Evolutionary conservation across 495 filamentous ascomycete species (phyloP), one percentile per base, ranked within the genome.

Genomic region (Pyronema omphalodes): DNA sequence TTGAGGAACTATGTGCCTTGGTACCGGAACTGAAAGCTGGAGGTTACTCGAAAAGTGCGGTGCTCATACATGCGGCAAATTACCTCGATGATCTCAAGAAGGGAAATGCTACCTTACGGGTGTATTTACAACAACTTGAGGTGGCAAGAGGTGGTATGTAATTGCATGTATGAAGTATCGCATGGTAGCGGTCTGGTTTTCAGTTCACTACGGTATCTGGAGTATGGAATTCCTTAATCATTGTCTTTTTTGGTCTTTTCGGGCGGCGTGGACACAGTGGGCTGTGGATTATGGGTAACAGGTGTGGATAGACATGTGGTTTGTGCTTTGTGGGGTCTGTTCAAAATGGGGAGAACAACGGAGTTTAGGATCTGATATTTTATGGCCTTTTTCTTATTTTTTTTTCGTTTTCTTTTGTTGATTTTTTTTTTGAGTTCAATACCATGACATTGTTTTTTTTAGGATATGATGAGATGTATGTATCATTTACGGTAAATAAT

Each of bases 41-140:
- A 15, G 80, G 81, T 0, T 81, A 83, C 44, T 89, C 82, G 68
- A 91, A 89, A 68, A 84, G 82, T 57, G 76, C 74, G n/a, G 77
- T 82, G 66, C 71, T 93, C 39, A 75, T 74, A 11, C 76, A 82
- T 60, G 74, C 82, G 6, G 81, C 77, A 14, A 78, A 82, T 54
- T 89, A 79, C 72, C 67, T 94, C n/a, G 76, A 85, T 46, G 74
- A 78, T 17, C 60, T 88, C n/a, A 58, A 84, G 39, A 68, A 70
- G 41, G 83, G 79, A 2, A 91, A 91, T 64, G 67, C 47, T 29
- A 52, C 56, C 39, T 52, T 66, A 53, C 54, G 55, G 23, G 29
- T 54, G 40, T 64, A 60, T 51, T 52, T 64, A 12, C 62, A 64
- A 11, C 57, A 64, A 7, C 46, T 64, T 36, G 62, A 53, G 57